Evolutionary conservation across 257 asterid species (phyloP), one percentile per base, ranked within the genome.

Genomic region (Petunia axillaris): DNA sequence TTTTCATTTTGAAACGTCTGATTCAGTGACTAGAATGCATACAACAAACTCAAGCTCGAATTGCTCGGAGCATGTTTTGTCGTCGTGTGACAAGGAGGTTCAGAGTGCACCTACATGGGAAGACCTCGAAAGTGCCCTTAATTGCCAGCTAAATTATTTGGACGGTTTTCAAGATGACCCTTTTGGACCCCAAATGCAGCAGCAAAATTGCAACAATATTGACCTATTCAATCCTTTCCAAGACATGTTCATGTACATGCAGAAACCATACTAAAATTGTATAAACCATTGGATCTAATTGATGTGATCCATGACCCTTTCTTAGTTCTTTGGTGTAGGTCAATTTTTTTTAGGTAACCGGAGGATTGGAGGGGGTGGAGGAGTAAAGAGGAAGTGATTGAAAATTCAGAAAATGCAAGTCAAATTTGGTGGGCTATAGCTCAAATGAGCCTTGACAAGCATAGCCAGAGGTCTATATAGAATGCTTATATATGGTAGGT

Each of bases 151-250:
- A 2, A 87, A 74, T 67, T 86, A 81, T 85, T 37, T 83, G 84
- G 92, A 91, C 68, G 87, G 83, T 41, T 88, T 90, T 75, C 92
- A 84, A 77, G 91, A 86, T 25, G 87, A 88, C 80, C 86, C 87
- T 15, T 94, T 90, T 39, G 77, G 81, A 59, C 59, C 91, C 14
- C 92, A 88, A 53, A 80, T 43, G 40, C 89, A 84, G 59, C 53
- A 88, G 84, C 93, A 87, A 87, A 84, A 73, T 38, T 60, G 59
- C 74, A 44, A 74, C 78, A 25, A 25, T 25, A 84, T 68, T 52
- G 91, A 94, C 38, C 91, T 86, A 64, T 79, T 82, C 83, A 80
- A 83, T 16, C 54, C 77, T 43, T 89, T 85, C 62, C 92, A 88
- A 35, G 97, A 94, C 63, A 86, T 92, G 89, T 89, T 78, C 80